Conservation (phyloP, 2,329 filamentous ascomycete genomes). For the Scedosporium dehoogii region DNA sequence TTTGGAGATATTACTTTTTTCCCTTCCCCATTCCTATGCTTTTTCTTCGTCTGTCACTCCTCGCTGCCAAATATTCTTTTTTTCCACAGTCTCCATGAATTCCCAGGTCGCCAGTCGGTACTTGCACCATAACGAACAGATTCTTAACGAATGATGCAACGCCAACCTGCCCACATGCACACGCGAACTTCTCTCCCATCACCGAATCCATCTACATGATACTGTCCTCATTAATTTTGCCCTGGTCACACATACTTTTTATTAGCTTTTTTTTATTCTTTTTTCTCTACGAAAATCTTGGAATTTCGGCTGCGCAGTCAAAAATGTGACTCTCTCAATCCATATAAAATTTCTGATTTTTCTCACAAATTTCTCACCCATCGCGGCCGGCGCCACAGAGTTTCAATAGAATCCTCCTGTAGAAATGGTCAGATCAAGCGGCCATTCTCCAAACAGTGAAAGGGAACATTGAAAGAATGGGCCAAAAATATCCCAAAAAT, state of each 20-base stretch:
- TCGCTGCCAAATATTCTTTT: background rate
- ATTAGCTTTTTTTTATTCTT: background rate
- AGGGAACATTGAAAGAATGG: background rate
- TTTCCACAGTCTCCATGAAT: background rate
- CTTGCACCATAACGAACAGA: background rate
- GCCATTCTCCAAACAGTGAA: background rate
- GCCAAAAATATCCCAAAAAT: background rate
- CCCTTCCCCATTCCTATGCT: background rate
- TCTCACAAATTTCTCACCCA: background rate
- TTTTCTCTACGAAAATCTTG: background rate
- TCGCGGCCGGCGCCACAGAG: background rate
- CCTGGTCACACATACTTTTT: background rate
- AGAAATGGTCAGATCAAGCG: background rate
- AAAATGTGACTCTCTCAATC: background rate
- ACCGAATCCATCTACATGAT: background rate
- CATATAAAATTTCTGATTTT: background rate
- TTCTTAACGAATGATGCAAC: background rate
- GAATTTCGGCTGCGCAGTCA: background rate
- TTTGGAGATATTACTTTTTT: background rate
- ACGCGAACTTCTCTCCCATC: background rate
- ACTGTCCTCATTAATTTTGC: background rate
- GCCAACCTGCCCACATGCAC: background rate
- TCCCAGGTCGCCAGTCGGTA: background rate
- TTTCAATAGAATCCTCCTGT: too few species aligned
- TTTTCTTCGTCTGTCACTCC: background rate